A percentile compares a stretch with the other conserved stretches of the same genome.
phyloP scores from a whole-genome alignment of 768 basidiomycete genomes.

The Xanthoconium stramineum region DNA sequence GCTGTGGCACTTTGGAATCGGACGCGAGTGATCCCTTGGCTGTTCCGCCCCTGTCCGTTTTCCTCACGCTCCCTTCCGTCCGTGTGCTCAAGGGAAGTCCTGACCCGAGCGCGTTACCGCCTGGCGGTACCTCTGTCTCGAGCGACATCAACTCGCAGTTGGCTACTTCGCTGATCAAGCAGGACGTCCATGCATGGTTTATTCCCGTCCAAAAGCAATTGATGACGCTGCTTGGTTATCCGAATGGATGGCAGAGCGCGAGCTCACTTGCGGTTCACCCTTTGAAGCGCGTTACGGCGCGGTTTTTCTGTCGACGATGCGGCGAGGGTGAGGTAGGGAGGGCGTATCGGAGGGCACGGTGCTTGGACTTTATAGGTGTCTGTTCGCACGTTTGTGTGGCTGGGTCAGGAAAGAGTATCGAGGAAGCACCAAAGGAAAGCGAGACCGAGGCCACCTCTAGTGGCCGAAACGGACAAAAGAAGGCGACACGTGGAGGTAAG shows the following conservation, averaged over 20 bases:
- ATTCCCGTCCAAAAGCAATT: slow-evolving; percentile 42
- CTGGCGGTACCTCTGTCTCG: not conserved
- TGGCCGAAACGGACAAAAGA: slow-evolving; percentile 23
- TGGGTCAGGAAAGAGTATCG: not conserved
- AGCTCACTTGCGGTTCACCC: slow-evolving; percentile 50
- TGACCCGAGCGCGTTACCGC: slow-evolving; percentile 5
- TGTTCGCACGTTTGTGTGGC: slow-evolving; percentile 57
- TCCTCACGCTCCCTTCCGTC: slow-evolving; percentile 49
- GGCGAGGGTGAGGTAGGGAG: slow-evolving; percentile 30
- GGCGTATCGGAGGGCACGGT: slow-evolving; percentile 37
- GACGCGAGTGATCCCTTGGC: slow-evolving; percentile 5
- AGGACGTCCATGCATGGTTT: slow-evolving; percentile 50
- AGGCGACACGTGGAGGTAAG: slow-evolving; percentile 16
- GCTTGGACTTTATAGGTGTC: slow-evolving; percentile 55
- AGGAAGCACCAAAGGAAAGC: not conserved
- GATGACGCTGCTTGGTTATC: slow-evolving; percentile 45
- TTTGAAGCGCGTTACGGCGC: slow-evolving; percentile 53
- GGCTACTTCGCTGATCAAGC: slow-evolving; percentile 36
- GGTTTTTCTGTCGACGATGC: slow-evolving; percentile 59
- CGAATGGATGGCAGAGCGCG: slow-evolving; percentile 47
- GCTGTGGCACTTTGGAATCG: slow-evolving; percentile 24
- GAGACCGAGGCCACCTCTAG: not conserved
- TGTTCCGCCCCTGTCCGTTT: slow-evolving; percentile 47
- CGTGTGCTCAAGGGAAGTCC: slow-evolving; percentile 30
- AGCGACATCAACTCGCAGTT: slow-evolving; percentile 29